Evolutionary conservation across 1,284 basidiomycete species (phyloP), one percentile per base, ranked within the genome.

Genomic region (Cryptococcus sp.): DNA sequence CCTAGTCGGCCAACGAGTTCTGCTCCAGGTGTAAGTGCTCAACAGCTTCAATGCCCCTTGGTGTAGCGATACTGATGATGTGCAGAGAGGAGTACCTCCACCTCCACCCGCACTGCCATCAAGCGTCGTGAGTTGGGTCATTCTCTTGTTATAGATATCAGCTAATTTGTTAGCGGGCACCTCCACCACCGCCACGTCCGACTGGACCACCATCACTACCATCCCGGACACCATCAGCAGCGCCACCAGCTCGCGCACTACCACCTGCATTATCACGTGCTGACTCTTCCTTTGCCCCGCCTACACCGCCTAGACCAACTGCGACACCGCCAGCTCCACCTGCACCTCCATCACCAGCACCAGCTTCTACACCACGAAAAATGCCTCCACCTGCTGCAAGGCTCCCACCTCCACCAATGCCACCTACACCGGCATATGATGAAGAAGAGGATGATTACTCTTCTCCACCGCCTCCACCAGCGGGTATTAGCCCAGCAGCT

Each of bases 301-400:
- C 66, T 5, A 52, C 58, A n/a, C 55, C 59, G 1, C 62, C 60
- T 10, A 37, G 60, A 4, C 65, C 63, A 4, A 68, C 62, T 14
- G 38, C 52, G 35, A 58, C 62, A 50, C 60, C 67, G 5, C 54
- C 64, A 48, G 55, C 61, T 85, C 82, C 11, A 87, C 82, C 73
- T 82, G 86, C 8, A 86, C 87, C 13, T 72, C 87, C 82, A 4
- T 88, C 82, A 67, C 84, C 88, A 3, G 88, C 88, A 1, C 76
- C 81, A 1, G 79, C 90, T 51, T 85, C 87, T 4, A 75, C 79
- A 33, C 57, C 64, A 31, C 35, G 62, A 0, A 37, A 42, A 32
- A 14, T 58, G 4, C 53, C 43, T 35, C 63, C 58, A 5, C 45
- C 65, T 85, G 74, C 62, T 80, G 51, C 61, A 23, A 47, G 53